These are phyloP conservation scores for Pseudocercospora musae DNA, from an alignment of 2,329 filamentous ascomycete species.

Conservation along the genomic window DNA sequence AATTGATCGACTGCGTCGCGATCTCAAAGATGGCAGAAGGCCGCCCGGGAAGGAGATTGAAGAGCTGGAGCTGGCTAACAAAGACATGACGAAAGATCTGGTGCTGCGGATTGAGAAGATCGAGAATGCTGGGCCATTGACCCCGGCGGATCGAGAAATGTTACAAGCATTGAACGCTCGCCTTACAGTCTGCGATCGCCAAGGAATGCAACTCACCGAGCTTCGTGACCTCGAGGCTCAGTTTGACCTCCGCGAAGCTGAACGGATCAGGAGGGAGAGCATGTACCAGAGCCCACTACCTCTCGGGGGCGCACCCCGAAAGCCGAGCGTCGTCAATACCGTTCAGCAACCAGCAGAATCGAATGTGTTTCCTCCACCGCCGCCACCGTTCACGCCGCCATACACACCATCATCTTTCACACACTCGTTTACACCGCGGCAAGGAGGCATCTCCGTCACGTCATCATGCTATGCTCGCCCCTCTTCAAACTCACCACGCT, in stretches of 20 bases:
- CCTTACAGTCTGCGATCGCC: constrained; percentile 23
- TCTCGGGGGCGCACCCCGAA: constrained; percentile 14
- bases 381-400: constrained; percentile 8
- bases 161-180: constrained; percentile 26
- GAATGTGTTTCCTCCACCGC: constrained; percentile 3
- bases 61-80: constrained; percentile 21
- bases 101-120: constrained; percentile 25
- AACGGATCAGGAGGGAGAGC: constrained; percentile 4
- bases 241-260: constrained; percentile 5
- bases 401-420: not conserved
- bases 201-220: constrained; percentile 23
- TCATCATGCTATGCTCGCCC: not conserved
- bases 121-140: constrained; percentile 16
- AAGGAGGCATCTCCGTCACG: not conserved
- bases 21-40: constrained; percentile 15
- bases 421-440: not conserved
- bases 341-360: constrained; percentile 8
- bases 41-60: constrained; percentile 14
- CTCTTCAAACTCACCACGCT: not conserved
- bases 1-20: constrained; percentile 23
- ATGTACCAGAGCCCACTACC: constrained; percentile 11
- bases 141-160: constrained; percentile 23
- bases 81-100: constrained; percentile 26
- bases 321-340: constrained; percentile 7
- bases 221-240: constrained; percentile 21